Conservation (phyloP, 148 eudicot genomes). For the Persicaria maculosa region DNA sequence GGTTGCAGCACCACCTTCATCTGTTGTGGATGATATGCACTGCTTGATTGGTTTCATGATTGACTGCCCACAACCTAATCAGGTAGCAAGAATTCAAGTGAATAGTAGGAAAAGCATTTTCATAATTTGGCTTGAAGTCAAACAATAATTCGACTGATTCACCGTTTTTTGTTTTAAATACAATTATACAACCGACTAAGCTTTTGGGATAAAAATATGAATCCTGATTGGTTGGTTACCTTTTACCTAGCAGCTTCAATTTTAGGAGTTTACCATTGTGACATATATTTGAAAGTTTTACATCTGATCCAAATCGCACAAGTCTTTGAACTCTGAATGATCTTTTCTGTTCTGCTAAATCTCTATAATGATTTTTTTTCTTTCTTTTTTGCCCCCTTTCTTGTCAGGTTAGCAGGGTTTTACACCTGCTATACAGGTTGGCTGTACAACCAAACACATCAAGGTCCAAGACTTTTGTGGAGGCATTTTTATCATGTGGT, state of each 20-base stretch:
- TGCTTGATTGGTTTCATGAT: constrained; percentile 91
- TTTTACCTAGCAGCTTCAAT: too few species aligned
- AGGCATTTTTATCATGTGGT: constrained; percentile 89
- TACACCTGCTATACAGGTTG: constrained; percentile 87
- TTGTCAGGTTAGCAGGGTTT: constrained; percentile 76
- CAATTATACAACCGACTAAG: too few species aligned
- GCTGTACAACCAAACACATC: constrained; percentile 92
- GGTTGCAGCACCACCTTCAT: constrained; percentile 78
- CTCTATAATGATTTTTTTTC: background rate
- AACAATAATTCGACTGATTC: too few species aligned
- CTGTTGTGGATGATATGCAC: constrained; percentile 76
- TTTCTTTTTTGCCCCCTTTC: constrained; percentile 11
- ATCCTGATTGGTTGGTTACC: too few species aligned
- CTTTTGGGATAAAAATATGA: too few species aligned
- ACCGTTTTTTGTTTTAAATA: too few species aligned
- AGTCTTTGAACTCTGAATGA: background rate
- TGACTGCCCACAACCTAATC: constrained; percentile 95
- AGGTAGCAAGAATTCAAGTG: constrained; percentile 37
- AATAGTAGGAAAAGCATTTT: too few species aligned
- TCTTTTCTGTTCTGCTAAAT: constrained; percentile 6
- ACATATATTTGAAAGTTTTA: too few species aligned
- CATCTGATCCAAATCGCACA: too few species aligned
- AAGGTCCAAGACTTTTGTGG: constrained; percentile 80
- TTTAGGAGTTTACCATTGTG: too few species aligned
- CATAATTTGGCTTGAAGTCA: too few species aligned